Evolutionary conservation across 1,139 yeast genomes (phyloP), one percentile per base, ranked within the genome.

Genomic region (Geotrichum candidum): DNA sequence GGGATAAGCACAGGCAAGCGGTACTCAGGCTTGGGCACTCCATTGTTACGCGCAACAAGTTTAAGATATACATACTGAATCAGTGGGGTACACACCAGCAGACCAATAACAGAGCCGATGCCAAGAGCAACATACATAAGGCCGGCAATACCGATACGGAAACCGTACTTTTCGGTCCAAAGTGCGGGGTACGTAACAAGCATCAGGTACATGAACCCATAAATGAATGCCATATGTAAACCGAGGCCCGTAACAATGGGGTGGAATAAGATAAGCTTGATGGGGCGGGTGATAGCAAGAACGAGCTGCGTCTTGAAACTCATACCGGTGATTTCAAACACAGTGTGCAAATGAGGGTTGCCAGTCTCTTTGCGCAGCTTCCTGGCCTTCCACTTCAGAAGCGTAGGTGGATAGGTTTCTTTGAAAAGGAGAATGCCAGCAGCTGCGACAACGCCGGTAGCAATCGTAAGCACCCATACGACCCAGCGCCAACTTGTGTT

Each of bases 241-340:
- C 88, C 88, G 33, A 85, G 73, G 0, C 87, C 86, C 41, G 83
- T 73, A 18, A 86, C 84, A 80, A 86, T 84, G 2, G 89, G 89
- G 69, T 86, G 84, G 38, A 82, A 77, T 50, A 77, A 69, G 33
- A 86, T 74, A 65, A 86, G 73, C 53, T 74, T 75, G 23, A 85
- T 57, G 0, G 90, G 90, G 60, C 90, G 78, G 54, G 82, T 74
- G 18, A 85, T 73, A 18, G 75, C 74, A 13, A 63, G 64, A 22
- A 65, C 38, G 15, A 75, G 61, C 50, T 69, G 63, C 2, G 57
- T 57, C 13, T 52, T 29, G 27, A 73, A 67, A 0, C 70, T 63
- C 4, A 69, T 68, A 13, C 68, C 65, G 23, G 80, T 71, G 59
- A 76, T 68, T 72, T 84, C 87, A 70, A 82, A 84, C 41, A 85